Conservation (phyloP, 257 asterid species). For the Primulina huaijiensis region DNA sequence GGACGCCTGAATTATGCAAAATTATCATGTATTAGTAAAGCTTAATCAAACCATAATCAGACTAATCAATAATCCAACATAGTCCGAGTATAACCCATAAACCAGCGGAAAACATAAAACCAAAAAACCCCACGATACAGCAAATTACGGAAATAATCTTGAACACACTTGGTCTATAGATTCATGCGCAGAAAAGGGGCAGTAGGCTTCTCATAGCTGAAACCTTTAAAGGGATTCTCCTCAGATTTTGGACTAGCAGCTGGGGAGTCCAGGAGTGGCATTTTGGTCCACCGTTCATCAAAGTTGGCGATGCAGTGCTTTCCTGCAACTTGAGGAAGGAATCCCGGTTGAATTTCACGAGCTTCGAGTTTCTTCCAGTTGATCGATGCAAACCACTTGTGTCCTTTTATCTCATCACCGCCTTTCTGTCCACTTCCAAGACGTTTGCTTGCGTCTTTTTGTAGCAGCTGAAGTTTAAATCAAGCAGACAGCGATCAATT, state of each 20-base stretch:
- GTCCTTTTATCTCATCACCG: slow-evolving; percentile 52
- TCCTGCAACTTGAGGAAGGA: slow-evolving; percentile 67
- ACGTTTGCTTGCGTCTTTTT: slow-evolving; percentile 60
- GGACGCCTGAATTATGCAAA: too few relatives aligned
- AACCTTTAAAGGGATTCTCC: slow-evolving; percentile 62
- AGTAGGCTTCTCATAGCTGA: slow-evolving; percentile 56
- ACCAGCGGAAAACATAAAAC: too few relatives aligned
- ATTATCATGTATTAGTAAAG: too few relatives aligned
- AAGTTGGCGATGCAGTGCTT: slow-evolving; percentile 69
- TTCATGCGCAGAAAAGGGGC: slow-evolving; percentile 29
- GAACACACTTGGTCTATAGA: background rate
- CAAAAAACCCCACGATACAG: too few relatives aligned
- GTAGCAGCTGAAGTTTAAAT: slow-evolving; percentile 51
- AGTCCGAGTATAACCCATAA: too few relatives aligned
- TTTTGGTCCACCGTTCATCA: slow-evolving; percentile 66
- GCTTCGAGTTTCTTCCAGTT: slow-evolving; percentile 74
- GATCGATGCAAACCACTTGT: slow-evolving; percentile 68
- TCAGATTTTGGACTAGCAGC: slow-evolving; percentile 55
- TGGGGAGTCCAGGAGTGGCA: slow-evolving; percentile 63
- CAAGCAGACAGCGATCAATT: background rate
- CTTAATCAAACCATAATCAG: too few relatives aligned
- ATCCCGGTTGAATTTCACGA: slow-evolving; percentile 61
- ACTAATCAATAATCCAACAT: too few relatives aligned
- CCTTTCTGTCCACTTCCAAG: slow-evolving; percentile 58
- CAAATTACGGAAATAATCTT: too few relatives aligned